Conservation (phyloP, 1,284 basidiomycete species). For the Cryptococcus sp. region DNA sequence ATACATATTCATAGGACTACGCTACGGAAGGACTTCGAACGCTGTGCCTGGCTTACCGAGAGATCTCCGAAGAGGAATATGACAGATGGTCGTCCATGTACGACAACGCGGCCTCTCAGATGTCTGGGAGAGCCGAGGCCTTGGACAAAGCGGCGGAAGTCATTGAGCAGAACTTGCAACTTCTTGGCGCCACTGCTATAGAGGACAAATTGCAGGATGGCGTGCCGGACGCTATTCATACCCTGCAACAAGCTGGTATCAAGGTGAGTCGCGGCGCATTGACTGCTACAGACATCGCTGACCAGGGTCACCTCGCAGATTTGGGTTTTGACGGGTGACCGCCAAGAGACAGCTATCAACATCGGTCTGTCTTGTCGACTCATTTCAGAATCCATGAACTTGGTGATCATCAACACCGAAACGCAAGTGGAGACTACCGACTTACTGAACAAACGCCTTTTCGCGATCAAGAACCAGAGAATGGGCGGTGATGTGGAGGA, state of each 20-base stretch:
- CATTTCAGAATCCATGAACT: constrained; percentile 97
- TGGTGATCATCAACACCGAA: constrained; percentile 95
- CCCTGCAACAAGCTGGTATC: constrained; percentile 95
- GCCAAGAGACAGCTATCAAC: constrained; percentile 99
- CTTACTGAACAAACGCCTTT: constrained; percentile 84
- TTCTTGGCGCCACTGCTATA: constrained; percentile 95
- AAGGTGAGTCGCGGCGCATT: constrained; percentile 61
- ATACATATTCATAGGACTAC: constrained; percentile 67
- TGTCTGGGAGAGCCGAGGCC: constrained; percentile 89
- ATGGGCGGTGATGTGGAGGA: constrained; percentile 91
- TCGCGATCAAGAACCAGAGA: constrained; percentile 89
- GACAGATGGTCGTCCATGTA: constrained; percentile 84
- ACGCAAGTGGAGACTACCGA: constrained; percentile 78
- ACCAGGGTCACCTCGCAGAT: constrained; percentile 58
- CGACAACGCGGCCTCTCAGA: constrained; percentile 85
- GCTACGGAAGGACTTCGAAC: constrained; percentile 96
- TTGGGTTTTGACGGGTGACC: constrained; percentile 97
- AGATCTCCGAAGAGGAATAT: constrained; percentile 89
- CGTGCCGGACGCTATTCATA: constrained; percentile 97
- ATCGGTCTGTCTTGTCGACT: constrained; percentile 96
- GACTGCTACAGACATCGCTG: background rate
- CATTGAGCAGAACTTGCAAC: constrained; percentile 89
- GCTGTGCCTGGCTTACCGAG: constrained; percentile 91
- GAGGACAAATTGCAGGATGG: constrained; percentile 99
- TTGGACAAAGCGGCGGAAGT: constrained; percentile 93